Conservation (phyloP, 2,329 filamentous ascomycete species). For the Monosporascus sp. region DNA sequence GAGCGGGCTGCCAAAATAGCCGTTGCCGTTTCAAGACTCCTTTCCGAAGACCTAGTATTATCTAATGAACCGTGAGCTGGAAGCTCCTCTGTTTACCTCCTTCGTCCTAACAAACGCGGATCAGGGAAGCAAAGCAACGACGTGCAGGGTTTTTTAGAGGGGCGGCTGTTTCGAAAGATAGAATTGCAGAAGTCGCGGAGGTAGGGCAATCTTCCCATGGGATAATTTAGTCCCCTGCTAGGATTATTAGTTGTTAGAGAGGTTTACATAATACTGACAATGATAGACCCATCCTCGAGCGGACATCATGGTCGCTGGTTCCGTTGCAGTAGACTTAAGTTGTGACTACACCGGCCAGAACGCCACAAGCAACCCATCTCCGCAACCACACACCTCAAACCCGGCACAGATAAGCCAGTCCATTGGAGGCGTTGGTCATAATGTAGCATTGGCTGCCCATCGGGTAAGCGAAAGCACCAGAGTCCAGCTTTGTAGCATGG, state of each 20-base stretch:
- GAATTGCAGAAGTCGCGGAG: slow-evolving; percentile 8
- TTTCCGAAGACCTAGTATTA: slow-evolving; percentile 23
- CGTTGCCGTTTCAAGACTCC: slow-evolving; percentile 45
- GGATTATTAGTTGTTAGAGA: neutral
- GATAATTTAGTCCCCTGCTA: neutral
- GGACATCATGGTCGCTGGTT: slow-evolving; percentile 84
- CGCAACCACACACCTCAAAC: slow-evolving; percentile 75
- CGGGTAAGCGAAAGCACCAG: slow-evolving; percentile 53
- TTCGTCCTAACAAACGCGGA: slow-evolving; percentile 14
- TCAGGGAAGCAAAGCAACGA: slow-evolving; percentile 16
- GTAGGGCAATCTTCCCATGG: slow-evolving; percentile 13
- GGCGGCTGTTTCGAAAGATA: slow-evolving; percentile 8
- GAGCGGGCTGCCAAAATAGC: slow-evolving; percentile 50
- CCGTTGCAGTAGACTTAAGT: slow-evolving; percentile 79
- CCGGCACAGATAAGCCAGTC: slow-evolving; percentile 75
- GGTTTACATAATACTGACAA: slow-evolving; percentile 9
- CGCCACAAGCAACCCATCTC: slow-evolving; percentile 27
- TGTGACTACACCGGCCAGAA: slow-evolving; percentile 61
- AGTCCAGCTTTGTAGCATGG: slow-evolving; percentile 72
- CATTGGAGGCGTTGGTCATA: slow-evolving; percentile 86
- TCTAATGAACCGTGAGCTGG: slow-evolving; percentile 24
- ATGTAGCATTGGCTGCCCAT: slow-evolving; percentile 81
- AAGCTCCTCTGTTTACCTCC: slow-evolving; percentile 11
- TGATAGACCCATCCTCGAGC: slow-evolving; percentile 26
- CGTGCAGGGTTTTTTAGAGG: slow-evolving; percentile 4